phyloP scores from a whole-genome alignment of 129 eudicot genomes.

The Rutidosis leptorrhynchoides region DNA sequence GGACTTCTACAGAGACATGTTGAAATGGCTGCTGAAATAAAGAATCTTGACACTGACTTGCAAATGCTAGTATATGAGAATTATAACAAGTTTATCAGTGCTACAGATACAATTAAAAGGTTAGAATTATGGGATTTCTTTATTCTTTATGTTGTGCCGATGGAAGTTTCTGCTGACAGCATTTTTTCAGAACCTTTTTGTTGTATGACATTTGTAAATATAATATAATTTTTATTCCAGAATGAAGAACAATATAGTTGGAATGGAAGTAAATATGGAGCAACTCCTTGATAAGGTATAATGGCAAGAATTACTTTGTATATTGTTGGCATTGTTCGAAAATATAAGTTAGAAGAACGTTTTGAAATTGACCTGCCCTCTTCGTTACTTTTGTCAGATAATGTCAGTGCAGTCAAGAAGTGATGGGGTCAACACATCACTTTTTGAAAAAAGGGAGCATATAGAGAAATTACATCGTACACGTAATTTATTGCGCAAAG shows the following conservation, averaged over 20 bases:
- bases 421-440: slow-evolving; percentile 94
- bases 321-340: slow-evolving; percentile 22
- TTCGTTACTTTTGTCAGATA: slow-evolving; percentile 49
- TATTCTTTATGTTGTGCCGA: slow-evolving; percentile 15
- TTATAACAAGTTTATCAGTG: slow-evolving; percentile 96
- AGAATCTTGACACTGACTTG: slow-evolving; percentile 94
- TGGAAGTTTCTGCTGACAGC: slow-evolving; percentile 6
- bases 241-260: slow-evolving; percentile 90
- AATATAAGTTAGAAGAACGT: slow-evolving; percentile 12
- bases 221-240: slow-evolving; percentile 36
- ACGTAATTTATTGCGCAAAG: slow-evolving; percentile 85
- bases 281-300: slow-evolving; percentile 91
- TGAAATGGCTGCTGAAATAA: slow-evolving; percentile 99
- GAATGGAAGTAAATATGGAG: slow-evolving; percentile 98
- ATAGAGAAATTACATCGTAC: slow-evolving; percentile 94
- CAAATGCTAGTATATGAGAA: slow-evolving; percentile 97
- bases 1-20: slow-evolving; percentile 94
- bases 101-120: slow-evolving; percentile 96
- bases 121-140: slow-evolving; percentile 17
- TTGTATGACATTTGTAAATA: slow-evolving; percentile 9
- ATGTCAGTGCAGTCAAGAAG: slow-evolving; percentile 95
- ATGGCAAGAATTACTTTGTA: slow-evolving; percentile 8
- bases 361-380: slow-evolving; percentile 13
- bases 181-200: slow-evolving; percentile 9
- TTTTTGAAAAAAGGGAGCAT: slow-evolving; percentile 87